Conservation (phyloP, 176 grass and related monocot genomes). For the Rhipidocladum racemiflorum region DNA sequence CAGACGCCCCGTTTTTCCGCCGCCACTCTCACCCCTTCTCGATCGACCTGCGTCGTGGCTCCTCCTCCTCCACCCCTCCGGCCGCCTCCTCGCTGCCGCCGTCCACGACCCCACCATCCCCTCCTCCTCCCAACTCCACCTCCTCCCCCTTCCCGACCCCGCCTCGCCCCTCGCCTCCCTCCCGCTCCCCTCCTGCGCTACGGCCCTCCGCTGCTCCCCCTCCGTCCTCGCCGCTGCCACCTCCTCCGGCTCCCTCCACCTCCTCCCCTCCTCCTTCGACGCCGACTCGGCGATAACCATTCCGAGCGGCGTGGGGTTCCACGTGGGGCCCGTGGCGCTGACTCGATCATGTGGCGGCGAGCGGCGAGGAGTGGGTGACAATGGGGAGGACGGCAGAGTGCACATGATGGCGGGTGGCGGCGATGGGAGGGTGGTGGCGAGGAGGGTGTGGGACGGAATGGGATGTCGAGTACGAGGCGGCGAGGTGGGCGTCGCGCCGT, state of each 20-base stretch:
- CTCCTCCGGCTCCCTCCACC: slow-evolving; percentile 51
- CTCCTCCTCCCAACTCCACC: slow-evolving; percentile 35
- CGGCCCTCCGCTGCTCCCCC: slow-evolving; percentile 58
- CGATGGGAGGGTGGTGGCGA: slow-evolving; percentile 42
- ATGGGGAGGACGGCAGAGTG: slow-evolving; percentile 58
- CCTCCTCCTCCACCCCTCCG: slow-evolving; percentile 41
- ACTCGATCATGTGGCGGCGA: slow-evolving; percentile 38
- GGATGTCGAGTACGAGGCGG: slow-evolving; percentile 55
- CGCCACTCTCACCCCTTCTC: slow-evolving; percentile 50
- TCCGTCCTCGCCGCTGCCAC: slow-evolving; percentile 40
- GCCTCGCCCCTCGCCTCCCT: slow-evolving; percentile 38
- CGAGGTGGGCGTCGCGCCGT: slow-evolving; percentile 49
- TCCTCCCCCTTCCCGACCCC: slow-evolving; percentile 32
- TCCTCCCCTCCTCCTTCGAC: slow-evolving; percentile 44
- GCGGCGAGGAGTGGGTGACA: slow-evolving; percentile 56
- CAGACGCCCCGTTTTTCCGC: slow-evolving; percentile 39
- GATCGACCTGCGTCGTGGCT: slow-evolving; percentile 66
- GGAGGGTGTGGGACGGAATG: slow-evolving; percentile 61
- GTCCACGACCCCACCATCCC: slow-evolving; percentile 44
- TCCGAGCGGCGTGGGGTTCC: slow-evolving; percentile 45
- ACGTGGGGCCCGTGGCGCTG: slow-evolving; percentile 53
- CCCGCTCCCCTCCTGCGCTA: slow-evolving; percentile 44
- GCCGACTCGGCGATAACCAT: slow-evolving; percentile 37
- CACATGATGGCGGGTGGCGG: slow-evolving; percentile 42
- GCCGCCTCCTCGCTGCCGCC: slow-evolving; percentile 48